phyloP scores from a whole-genome alignment of 768 basidiomycete genomes.

The Russula virescens region DNA sequence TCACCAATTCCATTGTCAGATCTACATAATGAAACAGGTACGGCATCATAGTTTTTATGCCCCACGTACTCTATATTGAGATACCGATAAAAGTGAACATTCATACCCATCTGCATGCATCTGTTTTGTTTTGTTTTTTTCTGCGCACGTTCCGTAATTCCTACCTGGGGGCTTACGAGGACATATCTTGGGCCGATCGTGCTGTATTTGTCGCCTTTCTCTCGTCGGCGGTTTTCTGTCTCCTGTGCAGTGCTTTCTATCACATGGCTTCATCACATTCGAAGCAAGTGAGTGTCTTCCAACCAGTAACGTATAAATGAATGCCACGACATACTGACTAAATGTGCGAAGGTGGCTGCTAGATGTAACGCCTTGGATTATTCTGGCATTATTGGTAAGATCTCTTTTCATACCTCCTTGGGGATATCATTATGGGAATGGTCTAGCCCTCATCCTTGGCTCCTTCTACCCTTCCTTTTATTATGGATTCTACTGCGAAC shows the following conservation, averaged over 20 bases:
- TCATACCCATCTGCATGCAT: slow-evolving; percentile 72
- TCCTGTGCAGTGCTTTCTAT: slow-evolving; percentile 63
- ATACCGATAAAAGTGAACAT: slow-evolving; percentile 61
- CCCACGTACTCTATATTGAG: slow-evolving; percentile 20
- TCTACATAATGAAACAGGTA: slow-evolving; percentile 75
- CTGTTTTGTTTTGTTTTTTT: slow-evolving; percentile 53
- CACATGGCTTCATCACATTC: slow-evolving; percentile 76
- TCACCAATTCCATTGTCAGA: slow-evolving; percentile 38
- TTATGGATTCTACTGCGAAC: slow-evolving; percentile 72
- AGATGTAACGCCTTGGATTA: slow-evolving; percentile 68
- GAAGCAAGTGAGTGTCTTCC: slow-evolving; percentile 41
- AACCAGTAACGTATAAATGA: background rate
- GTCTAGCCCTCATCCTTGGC: slow-evolving; percentile 59
- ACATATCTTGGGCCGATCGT: slow-evolving; percentile 56
- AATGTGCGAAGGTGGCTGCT: slow-evolving; percentile 43
- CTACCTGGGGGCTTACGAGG: slow-evolving; percentile 46
- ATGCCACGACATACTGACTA: background rate
- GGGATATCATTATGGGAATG: slow-evolving; percentile 15
- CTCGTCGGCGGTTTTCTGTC: slow-evolving; percentile 63
- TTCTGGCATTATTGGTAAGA: slow-evolving; percentile 66
- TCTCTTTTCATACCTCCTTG: background rate
- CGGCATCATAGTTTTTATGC: slow-evolving; percentile 21
- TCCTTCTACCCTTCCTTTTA: slow-evolving; percentile 74
- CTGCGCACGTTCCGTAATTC: slow-evolving; percentile 47
- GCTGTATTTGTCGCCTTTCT: slow-evolving; percentile 62